These are phyloP conservation scores for Senecio squalidus DNA, from an alignment of 140 eudicot genomes.

Conservation along the genomic window DNA sequence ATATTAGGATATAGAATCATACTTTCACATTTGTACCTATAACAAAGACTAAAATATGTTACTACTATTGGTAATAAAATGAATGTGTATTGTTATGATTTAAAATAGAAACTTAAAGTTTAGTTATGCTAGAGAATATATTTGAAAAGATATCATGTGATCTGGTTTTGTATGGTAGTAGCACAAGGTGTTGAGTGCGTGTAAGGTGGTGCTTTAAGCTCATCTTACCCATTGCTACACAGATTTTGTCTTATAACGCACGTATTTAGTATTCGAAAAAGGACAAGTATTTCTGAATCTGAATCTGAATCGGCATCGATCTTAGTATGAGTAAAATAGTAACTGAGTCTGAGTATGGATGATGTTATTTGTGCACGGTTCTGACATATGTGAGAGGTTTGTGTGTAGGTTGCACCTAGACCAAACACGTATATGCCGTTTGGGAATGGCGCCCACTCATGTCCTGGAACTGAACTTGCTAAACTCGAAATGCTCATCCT, in stretches of 20 bases:
- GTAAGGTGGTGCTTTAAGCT: constrained; percentile 26
- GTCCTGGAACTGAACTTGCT: constrained; percentile 90
- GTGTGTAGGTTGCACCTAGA: constrained; percentile 54
- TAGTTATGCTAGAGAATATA: too few species aligned
- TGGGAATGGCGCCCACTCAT: constrained; percentile 83
- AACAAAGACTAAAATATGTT: too few species aligned
- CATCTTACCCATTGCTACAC: constrained; percentile 6
- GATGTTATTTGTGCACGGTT: neutral
- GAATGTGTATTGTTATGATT: too few species aligned
- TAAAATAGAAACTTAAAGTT: too few species aligned
- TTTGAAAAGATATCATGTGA: constrained; percentile 30
- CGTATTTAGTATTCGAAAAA: constrained; percentile 10
- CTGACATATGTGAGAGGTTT: constrained; percentile 1
- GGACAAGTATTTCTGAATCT: constrained; percentile 1
- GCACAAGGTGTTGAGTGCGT: constrained; percentile 16
- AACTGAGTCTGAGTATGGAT: neutral
- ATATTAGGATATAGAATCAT: too few species aligned
- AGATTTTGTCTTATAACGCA: constrained; percentile 17
- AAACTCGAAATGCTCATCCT: constrained; percentile 79
- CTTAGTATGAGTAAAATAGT: too few species aligned
- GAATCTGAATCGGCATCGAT: neutral
- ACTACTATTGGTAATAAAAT: too few species aligned
- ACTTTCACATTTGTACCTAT: too few species aligned
- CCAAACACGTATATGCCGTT: constrained; percentile 92
- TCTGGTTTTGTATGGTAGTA: constrained; percentile 12